phyloP scores from a whole-genome alignment of 2,329 filamentous ascomycete species.

The Geosmithia putterillii region DNA sequence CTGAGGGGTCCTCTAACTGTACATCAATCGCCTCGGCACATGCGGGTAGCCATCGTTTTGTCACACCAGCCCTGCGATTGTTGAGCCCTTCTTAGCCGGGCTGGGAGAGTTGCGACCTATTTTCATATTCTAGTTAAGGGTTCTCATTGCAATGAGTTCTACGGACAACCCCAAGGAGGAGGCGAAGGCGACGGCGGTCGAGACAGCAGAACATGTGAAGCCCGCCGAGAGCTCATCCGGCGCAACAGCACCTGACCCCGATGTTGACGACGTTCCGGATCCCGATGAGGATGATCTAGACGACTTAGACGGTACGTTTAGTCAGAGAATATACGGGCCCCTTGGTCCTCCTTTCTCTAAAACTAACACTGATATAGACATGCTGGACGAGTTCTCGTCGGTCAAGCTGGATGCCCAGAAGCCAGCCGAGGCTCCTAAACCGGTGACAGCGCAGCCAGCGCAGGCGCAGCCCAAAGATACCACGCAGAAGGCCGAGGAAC shows the following conservation, averaged over 20 bases:
- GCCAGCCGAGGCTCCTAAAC: constrained; percentile 11
- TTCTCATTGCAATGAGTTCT: constrained; percentile 3
- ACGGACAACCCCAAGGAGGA: constrained; percentile 1
- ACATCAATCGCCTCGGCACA: neutral
- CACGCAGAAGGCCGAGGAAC: constrained; percentile 18
- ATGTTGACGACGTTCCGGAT: constrained; percentile 57
- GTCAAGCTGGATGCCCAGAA: constrained; percentile 31
- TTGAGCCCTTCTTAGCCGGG: neutral
- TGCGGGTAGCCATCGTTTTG: neutral
- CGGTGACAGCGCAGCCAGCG: constrained; percentile 4
- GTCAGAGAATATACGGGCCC: neutral
- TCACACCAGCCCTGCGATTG: neutral
- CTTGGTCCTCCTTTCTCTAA: neutral
- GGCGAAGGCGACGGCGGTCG: constrained; percentile 1
- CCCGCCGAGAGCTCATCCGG: constrained; percentile 3
- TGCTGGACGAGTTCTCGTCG: constrained; percentile 81
- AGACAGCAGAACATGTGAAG: constrained; percentile 7
- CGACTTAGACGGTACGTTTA: constrained; percentile 69
- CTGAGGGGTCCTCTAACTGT: neutral
- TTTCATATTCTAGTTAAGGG: no score
- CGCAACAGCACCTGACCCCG: constrained; percentile 8
- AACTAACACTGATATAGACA: constrained; percentile 41
- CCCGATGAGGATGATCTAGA: constrained; percentile 88
- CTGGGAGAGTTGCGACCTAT: no score
- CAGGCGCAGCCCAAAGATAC: neutral